Conservation (phyloP, 257 asterid species). For the Scutellaria galericulata region DNA sequence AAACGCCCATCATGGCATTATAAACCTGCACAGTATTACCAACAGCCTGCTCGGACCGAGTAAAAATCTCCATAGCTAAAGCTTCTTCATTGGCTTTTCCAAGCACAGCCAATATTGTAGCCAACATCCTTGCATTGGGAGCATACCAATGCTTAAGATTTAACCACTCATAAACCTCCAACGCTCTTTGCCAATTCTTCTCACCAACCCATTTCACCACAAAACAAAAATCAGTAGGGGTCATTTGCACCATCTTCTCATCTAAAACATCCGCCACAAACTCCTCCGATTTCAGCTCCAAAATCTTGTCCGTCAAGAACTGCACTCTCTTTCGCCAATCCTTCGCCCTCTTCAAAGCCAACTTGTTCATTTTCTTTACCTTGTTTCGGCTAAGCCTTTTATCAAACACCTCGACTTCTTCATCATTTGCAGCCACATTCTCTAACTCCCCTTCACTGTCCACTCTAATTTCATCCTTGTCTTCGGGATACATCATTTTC, state of each 20-base stretch:
- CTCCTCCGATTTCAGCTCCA: slow-evolving; percentile 71
- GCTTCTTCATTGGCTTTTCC: slow-evolving; percentile 94
- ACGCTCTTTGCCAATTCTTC: slow-evolving; percentile 87
- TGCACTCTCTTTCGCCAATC: slow-evolving; percentile 92
- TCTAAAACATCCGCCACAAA: slow-evolving; percentile 96
- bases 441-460: slow-evolving; percentile 37
- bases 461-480: slow-evolving; percentile 35
- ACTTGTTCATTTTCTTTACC: slow-evolving; percentile 87
- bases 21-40: slow-evolving; percentile 85
- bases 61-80: slow-evolving; percentile 81
- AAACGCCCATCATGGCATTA: slow-evolving; percentile 97
- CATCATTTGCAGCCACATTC: slow-evolving; percentile 36
- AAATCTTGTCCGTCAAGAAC: slow-evolving; percentile 70
- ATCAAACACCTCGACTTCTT: slow-evolving; percentile 55
- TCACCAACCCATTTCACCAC: slow-evolving; percentile 90
- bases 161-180: slow-evolving; percentile 93
- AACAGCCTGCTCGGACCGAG: slow-evolving; percentile 59
- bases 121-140: slow-evolving; percentile 88
- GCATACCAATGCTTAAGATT: slow-evolving; percentile 87
- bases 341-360: slow-evolving; percentile 90
- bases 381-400: slow-evolving; percentile 64
- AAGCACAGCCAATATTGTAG: slow-evolving; percentile 78
- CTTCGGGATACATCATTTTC: slow-evolving; percentile 28
- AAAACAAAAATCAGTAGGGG: slow-evolving; percentile 91
- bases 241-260: slow-evolving; percentile 92